Evolutionary conservation across 148 eudicot species (phyloP).

Genomic region (Suaeda aralocaspica): DNA sequence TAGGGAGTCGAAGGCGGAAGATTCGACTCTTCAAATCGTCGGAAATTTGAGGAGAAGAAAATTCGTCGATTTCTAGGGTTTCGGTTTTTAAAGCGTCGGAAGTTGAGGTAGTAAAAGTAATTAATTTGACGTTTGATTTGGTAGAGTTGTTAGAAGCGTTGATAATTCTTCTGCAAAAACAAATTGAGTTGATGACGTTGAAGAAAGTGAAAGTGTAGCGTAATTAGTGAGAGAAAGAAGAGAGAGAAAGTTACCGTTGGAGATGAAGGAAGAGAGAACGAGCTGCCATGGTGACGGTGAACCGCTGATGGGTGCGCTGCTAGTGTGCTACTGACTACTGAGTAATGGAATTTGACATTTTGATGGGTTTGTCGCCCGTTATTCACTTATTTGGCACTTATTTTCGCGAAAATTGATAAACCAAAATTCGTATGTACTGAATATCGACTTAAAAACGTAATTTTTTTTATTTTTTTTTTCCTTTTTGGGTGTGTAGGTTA

Average conservation of each 20-base stretch:
- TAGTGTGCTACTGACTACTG: slow-evolving; percentile 22
- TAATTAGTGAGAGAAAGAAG: background rate
- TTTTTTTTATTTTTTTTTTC: too few species aligned
- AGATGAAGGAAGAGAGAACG: slow-evolving; percentile 38
- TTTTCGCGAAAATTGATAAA: too few species aligned
- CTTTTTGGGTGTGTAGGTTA: too few species aligned
- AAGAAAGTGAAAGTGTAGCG: background rate
- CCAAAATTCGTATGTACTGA: too few species aligned
- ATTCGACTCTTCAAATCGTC: slow-evolving; percentile 76
- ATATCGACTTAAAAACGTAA: too few species aligned
- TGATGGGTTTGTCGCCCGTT: too few species aligned
- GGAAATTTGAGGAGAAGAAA: slow-evolving; percentile 8
- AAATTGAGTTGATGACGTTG: background rate
- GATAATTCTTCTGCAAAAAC: slow-evolving; percentile 20
- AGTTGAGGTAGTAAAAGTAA: slow-evolving; percentile 26
- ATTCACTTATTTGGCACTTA: too few species aligned
- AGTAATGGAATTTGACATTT: too few species aligned
- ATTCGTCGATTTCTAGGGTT: slow-evolving; percentile 31
- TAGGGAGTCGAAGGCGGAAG: slow-evolving; percentile 70
- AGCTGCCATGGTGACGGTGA: slow-evolving; percentile 31
- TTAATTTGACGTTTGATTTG: slow-evolving; percentile 14
- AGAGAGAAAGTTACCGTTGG: slow-evolving; percentile 25
- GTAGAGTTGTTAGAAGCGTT: slow-evolving; percentile 1
- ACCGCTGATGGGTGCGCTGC: background rate
- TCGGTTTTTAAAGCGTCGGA: slow-evolving; percentile 29